Evolutionary conservation across 2,329 filamentous ascomycete species (phyloP).

Genomic region (Paecilomyces fulvus): DNA sequence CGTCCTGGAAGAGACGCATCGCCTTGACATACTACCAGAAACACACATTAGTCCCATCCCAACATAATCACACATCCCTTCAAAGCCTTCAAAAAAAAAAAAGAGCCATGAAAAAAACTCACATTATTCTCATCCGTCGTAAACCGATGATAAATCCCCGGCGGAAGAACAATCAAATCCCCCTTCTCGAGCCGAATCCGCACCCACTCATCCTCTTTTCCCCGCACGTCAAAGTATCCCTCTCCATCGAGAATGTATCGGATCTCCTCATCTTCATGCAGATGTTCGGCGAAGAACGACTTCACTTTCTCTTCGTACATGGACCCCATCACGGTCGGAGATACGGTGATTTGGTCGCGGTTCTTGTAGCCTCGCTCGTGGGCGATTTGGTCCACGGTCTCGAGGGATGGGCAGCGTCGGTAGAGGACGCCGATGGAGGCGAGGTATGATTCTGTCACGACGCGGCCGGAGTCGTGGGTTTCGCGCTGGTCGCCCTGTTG

Average conservation of each 20-base stretch:
- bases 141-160: constrained; percentile 95
- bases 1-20: constrained; percentile 94
- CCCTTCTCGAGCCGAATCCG: constrained; percentile 74
- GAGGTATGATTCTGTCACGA: constrained; percentile 59
- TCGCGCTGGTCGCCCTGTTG: constrained; percentile 86
- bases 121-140: constrained; percentile 90
- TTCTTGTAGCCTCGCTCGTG: constrained; percentile 76
- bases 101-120: constrained; percentile 33
- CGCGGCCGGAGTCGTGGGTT: constrained; percentile 74
- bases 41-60: neutral
- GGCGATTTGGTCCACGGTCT: constrained; percentile 66
- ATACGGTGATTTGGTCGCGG: constrained; percentile 86
- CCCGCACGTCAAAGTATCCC: constrained; percentile 89
- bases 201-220: constrained; percentile 78
- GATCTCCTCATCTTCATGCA: constrained; percentile 98
- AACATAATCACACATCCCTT: neutral
- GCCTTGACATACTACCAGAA: constrained; percentile 74
- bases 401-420: constrained; percentile 56
- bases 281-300: constrained; percentile 86
- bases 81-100: neutral
- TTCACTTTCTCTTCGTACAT: constrained; percentile 91
- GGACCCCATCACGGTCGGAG: constrained; percentile 73
- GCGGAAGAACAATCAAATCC: constrained; percentile 86
- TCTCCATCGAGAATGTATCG: constrained; percentile 81
- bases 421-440: constrained; percentile 71